Percentiles rank a stretch among this genome's conserved stretches.
Evolutionary conservation across 345 rosid genomes (phyloP).

Genomic region (Geranium rotundifolium): DNA sequence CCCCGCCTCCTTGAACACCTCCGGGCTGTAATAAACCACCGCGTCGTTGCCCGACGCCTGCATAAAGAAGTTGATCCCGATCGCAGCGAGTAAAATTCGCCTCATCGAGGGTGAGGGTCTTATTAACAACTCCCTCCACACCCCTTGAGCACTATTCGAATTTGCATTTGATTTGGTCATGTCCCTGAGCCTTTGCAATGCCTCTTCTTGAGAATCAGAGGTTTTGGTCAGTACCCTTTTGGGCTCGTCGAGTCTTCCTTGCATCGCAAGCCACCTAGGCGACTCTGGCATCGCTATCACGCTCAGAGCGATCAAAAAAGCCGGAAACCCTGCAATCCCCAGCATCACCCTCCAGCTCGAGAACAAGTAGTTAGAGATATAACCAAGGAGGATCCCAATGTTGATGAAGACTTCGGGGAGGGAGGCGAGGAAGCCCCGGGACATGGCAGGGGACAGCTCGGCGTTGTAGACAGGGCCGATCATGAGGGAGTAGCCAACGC

Average conservation of each 20-base stretch:
- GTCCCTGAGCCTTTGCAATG: constrained; percentile 33
- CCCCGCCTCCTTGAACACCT: constrained; percentile 48
- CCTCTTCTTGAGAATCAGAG: constrained; percentile 38
- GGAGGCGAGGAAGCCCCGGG: constrained; percentile 54
- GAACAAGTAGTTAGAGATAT: constrained; percentile 41
- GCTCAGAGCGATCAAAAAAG: constrained; percentile 31
- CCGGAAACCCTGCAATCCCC: constrained; percentile 51
- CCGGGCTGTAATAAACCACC: constrained; percentile 51
- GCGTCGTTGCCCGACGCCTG: constrained; percentile 71
- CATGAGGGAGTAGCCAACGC: constrained; percentile 63
- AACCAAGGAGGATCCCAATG: constrained; percentile 55
- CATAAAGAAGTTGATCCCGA: constrained; percentile 60
- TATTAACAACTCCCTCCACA: constrained; percentile 48
- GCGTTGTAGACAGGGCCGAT: constrained; percentile 51
- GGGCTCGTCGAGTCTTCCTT: constrained; percentile 41
- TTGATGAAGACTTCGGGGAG: constrained; percentile 62
- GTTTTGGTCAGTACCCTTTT: constrained; percentile 36
- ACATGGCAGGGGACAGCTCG: constrained; percentile 48
- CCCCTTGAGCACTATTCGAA: constrained; percentile 19
- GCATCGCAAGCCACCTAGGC: constrained; percentile 61
- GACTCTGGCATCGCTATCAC: constrained; percentile 65
- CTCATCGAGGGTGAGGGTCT: constrained; percentile 37
- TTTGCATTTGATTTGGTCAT: constrained; percentile 28
- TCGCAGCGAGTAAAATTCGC: constrained; percentile 42
- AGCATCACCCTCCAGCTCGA: constrained; percentile 65